phyloP scores from a whole-genome alignment of 1,284 basidiomycete species.

The Microbotryum lychnidis-dioicae region DNA sequence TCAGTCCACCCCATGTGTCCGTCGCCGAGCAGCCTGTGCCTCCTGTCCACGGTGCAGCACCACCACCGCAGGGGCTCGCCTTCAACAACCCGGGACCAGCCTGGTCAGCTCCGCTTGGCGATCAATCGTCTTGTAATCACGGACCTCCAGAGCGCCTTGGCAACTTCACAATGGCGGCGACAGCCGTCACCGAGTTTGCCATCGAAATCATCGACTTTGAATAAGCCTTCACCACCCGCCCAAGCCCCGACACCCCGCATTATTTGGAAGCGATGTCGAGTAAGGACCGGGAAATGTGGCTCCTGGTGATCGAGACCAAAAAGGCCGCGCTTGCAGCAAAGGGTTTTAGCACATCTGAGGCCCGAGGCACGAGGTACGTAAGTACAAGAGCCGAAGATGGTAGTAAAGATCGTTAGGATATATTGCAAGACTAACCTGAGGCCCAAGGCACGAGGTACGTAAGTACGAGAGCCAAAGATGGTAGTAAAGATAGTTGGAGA shows the following conservation, averaged over 20 bases:
- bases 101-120: not conserved
- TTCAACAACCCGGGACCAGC: not conserved
- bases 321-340: slow-evolving; percentile 6
- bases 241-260: slow-evolving; percentile 1
- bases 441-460: too few species aligned
- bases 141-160: not conserved
- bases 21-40: not conserved
- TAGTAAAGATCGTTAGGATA: too few species aligned
- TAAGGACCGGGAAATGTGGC: slow-evolving; percentile 8
- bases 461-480: too few species aligned
- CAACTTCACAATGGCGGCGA: not conserved
- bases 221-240: not conserved
- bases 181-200: not conserved
- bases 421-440: too few species aligned
- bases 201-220: not conserved
- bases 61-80: not conserved
- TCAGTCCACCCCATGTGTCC: not conserved
- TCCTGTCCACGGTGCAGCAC: not conserved
- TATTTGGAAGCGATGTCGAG: slow-evolving; percentile 3
- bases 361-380: too few species aligned
- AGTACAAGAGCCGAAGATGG: too few species aligned
- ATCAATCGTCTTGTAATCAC: not conserved
- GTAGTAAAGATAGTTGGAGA: too few species aligned
- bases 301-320: slow-evolving; percentile 4
- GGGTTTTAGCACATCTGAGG: too few species aligned